Conservation (phyloP, 345 rosid species). For the Geranium brycei region DNA sequence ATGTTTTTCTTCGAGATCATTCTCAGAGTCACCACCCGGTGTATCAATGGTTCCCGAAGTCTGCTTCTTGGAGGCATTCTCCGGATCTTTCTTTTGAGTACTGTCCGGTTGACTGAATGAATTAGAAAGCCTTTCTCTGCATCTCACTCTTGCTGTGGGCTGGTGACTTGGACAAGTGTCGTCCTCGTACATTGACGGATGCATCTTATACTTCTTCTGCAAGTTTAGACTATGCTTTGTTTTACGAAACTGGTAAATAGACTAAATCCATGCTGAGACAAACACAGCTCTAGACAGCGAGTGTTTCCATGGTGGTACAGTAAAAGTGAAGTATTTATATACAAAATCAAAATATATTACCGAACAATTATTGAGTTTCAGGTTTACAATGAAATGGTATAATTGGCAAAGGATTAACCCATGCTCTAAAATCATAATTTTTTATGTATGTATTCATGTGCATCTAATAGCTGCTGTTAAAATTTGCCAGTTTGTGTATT, state of each 20-base stretch:
- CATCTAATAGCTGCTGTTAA: neutral
- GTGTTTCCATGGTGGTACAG: neutral
- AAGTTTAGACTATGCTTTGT: constrained; percentile 3
- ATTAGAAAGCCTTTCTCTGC: constrained; percentile 16
- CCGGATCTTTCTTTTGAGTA: constrained; percentile 8
- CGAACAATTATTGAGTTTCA: neutral
- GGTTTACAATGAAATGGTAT: neutral
- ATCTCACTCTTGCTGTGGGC: constrained; percentile 13
- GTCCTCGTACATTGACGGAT: constrained; percentile 47
- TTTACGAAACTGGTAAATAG: constrained; percentile 5
- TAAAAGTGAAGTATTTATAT: neutral
- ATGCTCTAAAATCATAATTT: too few relatives aligned
- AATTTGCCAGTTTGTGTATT: too few relatives aligned
- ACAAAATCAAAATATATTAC: neutral
- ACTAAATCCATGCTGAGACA: neutral
- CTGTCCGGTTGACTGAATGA: neutral
- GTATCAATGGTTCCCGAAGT: constrained; percentile 1
- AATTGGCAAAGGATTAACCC: neutral
- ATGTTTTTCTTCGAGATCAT: constrained; percentile 11
- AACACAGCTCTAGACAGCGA: neutral
- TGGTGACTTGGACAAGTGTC: constrained; percentile 2
- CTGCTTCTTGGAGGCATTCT: constrained; percentile 8
- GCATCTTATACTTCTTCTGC: constrained; percentile 45
- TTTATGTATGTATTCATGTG: too few relatives aligned
- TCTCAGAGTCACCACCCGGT: constrained; percentile 7